Conservation (phyloP, 1,284 basidiomycete genomes). For the Fomitopsis schrenkii region DNA sequence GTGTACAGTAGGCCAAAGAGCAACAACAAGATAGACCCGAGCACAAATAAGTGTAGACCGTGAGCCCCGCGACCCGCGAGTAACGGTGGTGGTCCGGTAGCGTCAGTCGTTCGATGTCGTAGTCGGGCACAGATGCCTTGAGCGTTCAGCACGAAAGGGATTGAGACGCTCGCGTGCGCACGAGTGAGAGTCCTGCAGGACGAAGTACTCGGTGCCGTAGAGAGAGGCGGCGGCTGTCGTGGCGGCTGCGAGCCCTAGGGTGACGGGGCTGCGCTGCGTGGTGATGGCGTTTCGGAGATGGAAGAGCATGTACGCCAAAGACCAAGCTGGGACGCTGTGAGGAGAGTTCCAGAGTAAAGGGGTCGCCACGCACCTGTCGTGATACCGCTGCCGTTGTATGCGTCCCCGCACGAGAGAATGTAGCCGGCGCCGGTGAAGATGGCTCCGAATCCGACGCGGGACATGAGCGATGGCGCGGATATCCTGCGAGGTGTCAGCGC, state of each 20-base stretch:
- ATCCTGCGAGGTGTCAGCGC: constrained; percentile 31
- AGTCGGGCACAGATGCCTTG: not conserved
- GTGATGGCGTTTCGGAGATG: constrained; percentile 32
- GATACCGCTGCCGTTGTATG: constrained; percentile 41
- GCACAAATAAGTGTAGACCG: too few species aligned
- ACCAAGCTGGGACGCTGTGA: constrained; percentile 34
- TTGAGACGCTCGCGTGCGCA: not conserved
- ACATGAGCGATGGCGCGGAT: constrained; percentile 35
- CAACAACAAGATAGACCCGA: too few species aligned
- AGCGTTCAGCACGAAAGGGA: too few species aligned
- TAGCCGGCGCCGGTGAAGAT: constrained; percentile 44
- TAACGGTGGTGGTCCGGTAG: too few species aligned
- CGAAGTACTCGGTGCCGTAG: constrained; percentile 42
- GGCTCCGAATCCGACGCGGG: constrained; percentile 39
- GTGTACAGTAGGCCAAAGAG: too few species aligned
- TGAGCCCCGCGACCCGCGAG: too few species aligned
- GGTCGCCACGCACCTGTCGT: constrained; percentile 31
- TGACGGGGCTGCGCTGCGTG: constrained; percentile 29
- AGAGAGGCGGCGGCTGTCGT: constrained; percentile 31
- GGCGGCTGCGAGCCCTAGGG: constrained; percentile 32
- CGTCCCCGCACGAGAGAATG: constrained; percentile 36
- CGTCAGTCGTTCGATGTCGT: too few species aligned
- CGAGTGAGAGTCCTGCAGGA: constrained; percentile 11
- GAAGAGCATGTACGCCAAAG: constrained; percentile 41
- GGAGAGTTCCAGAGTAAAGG: not conserved